A percentile compares a stretch with the other conserved stretches of the same genome.
These are phyloP conservation scores for Stygiomarasmius scandens DNA, from an alignment of 1,284 basidiomycete genomes.

Conservation along the genomic window DNA sequence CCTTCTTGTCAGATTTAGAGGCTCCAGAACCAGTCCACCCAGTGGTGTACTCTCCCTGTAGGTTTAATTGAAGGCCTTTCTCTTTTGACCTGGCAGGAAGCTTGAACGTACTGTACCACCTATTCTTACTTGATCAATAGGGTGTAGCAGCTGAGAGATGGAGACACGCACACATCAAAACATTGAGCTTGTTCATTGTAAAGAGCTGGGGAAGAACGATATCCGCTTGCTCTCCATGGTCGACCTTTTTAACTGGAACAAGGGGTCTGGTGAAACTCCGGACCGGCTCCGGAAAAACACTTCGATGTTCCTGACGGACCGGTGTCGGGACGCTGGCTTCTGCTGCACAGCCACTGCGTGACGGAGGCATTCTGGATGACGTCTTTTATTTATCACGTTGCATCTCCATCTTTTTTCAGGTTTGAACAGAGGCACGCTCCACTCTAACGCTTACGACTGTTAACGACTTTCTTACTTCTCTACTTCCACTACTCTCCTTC, in stretches of 20 bases:
- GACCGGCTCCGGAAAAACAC: neutral
- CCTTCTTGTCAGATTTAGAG: conserved; percentile 94
- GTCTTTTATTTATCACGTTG: conserved; percentile 3
- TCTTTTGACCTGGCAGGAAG: neutral
- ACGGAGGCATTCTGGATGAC: conserved; percentile 1
- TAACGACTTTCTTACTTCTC: conserved; percentile 8
- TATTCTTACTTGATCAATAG: conserved; percentile 27
- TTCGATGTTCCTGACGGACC: neutral
- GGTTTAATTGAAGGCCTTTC: conserved; percentile 2
- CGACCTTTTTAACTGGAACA: neutral
- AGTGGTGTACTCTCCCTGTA: conserved; percentile 88
- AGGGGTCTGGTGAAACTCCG: neutral
- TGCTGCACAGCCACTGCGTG: neutral
- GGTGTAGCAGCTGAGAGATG: neutral
- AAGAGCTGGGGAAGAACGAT: neutral
- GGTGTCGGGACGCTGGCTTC: too few species aligned
- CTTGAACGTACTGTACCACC: conserved; percentile 62
- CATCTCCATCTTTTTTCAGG: neutral
- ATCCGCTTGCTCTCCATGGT: neutral
- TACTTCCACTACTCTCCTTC: conserved; percentile 1
- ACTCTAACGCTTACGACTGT: conserved; percentile 12
- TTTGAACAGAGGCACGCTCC: conserved; percentile 5
- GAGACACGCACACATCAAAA: conserved; percentile 71
- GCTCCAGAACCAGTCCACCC: conserved; percentile 91
- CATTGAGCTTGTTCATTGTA: conserved; percentile 56